Base-by-base conservation (phyloP, 2,329 filamentous ascomycete genomes). In the Colletotrichum coccodes region DNA sequence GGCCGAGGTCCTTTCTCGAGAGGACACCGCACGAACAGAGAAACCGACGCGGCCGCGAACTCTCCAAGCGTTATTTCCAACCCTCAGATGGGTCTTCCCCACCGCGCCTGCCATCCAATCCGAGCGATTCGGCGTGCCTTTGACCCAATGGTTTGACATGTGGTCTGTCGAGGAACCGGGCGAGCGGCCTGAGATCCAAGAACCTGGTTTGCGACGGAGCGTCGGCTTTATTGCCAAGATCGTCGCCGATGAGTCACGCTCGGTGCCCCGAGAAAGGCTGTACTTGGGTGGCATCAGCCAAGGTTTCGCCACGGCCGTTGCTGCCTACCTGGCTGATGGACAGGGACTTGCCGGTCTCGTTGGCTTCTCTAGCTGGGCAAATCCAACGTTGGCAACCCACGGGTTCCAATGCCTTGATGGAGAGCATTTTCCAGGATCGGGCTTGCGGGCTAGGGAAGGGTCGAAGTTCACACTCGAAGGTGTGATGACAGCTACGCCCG, bases 231-330 rank as follows among this genome's bases (percentile, higher is more conserved):
- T 79, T 5, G 40, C 70, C 26, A 21, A 50, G 1, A 30, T 76
- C 2, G 58, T 78, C 6, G 26, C 68, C 3, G 28, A 72, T 9
- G 77, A 80, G 60, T 73, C 74, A 23, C 14, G 8, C 1, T 32
- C 70, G 1, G 63, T 78, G 2, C 66, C 74, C 11, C 64, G 69
- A 16, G 34, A 71, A 2, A 74, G 60, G 6, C 75, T 80, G 21
- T 77, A 77, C n/a, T 63, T 79, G 1, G 73, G 70, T 8, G 76
- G 76, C 3, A 79, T 79, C 38, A 78, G 77, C 34, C 75, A 79
- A 63, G 78, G 77, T 5, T 79, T 78, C 46, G 75, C 74, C 14
- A 74, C 73, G 11, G 70, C 71, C 0, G 53, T 75, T 16, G 68
- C 73, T 7, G 50, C 70, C 11, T 72, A 71, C 36, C 30, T 74